Conservation (phyloP, 176 grass and related monocot species). For the Alloteropsis semialata region DNA sequence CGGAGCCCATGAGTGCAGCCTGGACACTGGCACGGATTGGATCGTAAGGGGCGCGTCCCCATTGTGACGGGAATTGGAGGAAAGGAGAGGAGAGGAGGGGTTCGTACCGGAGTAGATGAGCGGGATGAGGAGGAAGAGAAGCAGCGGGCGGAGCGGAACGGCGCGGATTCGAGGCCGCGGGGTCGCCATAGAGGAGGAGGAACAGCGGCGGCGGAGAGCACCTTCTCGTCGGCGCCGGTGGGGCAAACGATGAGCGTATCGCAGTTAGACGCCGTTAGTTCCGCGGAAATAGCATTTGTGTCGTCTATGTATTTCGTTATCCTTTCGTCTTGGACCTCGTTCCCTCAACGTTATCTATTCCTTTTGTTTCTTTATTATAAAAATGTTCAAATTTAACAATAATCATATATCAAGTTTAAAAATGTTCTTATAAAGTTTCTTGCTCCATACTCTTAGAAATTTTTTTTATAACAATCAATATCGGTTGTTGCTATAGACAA, state of each 20-base stretch:
- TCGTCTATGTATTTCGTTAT: neutral
- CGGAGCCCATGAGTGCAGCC: slow-evolving; percentile 38
- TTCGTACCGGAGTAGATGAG: slow-evolving; percentile 62
- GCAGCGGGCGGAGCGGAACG: slow-evolving; percentile 31
- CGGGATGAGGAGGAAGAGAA: slow-evolving; percentile 48
- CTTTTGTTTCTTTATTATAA: too few species aligned
- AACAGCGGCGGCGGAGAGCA: neutral
- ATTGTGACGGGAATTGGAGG: neutral
- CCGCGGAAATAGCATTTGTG: neutral
- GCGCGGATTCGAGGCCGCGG: slow-evolving; percentile 29
- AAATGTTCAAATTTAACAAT: too few species aligned
- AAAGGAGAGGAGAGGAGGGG: neutral
- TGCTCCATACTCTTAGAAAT: too few species aligned
- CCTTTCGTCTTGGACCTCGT: neutral
- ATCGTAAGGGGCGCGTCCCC: neutral
- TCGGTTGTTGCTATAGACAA: too few species aligned
- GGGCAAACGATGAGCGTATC: neutral
- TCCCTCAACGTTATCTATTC: too few species aligned
- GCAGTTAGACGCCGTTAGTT: neutral
- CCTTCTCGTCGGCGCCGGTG: neutral
- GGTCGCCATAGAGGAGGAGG: slow-evolving; percentile 42
- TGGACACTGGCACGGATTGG: slow-evolving; percentile 52
- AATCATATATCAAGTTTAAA: too few species aligned
- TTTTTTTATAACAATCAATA: too few species aligned
- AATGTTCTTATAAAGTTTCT: too few species aligned